Evolutionary conservation across 2,329 filamentous ascomycete genomes (phyloP).

Genomic region (Claviceps sp.): DNA sequence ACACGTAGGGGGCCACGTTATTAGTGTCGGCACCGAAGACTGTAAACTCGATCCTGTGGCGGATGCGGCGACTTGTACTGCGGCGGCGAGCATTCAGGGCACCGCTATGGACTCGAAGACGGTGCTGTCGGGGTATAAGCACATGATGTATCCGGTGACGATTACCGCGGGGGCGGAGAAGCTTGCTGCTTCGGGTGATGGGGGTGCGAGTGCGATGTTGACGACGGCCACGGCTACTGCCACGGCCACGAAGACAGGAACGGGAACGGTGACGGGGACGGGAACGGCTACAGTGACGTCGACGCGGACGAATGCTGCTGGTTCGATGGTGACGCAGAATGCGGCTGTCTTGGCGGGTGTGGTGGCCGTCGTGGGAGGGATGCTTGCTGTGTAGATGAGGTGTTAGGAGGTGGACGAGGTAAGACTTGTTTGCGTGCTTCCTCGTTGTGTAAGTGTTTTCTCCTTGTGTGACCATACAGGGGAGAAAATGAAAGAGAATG

Average conservation of each 20-base stretch:
- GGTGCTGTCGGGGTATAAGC: constrained; percentile 10
- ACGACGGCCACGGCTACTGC: constrained; percentile 3
- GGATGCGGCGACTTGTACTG: constrained; percentile 13
- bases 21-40: constrained; percentile 8
- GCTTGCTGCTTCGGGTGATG: constrained; percentile 12
- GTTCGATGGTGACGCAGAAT: constrained; percentile 20
- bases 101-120: background rate
- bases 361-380: constrained; percentile 21
- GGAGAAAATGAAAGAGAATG: too few species aligned
- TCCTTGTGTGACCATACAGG: too few species aligned
- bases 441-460: too few species aligned
- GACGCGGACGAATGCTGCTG: constrained; percentile 17
- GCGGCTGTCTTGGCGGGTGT: constrained; percentile 20
- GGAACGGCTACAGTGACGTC: constrained; percentile 3
- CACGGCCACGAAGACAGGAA: background rate
- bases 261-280: constrained; percentile 2
- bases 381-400: constrained; percentile 20
- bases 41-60: constrained; percentile 16
- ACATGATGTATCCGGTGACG: constrained; percentile 17
- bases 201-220: constrained; percentile 5
- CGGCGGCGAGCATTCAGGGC: background rate
- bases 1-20: background rate
- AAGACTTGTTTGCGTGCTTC: too few species aligned
- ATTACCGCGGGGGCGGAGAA: constrained; percentile 26
- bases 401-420: background rate